Conservation (phyloP, 306 rosid species). For the Comarum palustre region DNA sequence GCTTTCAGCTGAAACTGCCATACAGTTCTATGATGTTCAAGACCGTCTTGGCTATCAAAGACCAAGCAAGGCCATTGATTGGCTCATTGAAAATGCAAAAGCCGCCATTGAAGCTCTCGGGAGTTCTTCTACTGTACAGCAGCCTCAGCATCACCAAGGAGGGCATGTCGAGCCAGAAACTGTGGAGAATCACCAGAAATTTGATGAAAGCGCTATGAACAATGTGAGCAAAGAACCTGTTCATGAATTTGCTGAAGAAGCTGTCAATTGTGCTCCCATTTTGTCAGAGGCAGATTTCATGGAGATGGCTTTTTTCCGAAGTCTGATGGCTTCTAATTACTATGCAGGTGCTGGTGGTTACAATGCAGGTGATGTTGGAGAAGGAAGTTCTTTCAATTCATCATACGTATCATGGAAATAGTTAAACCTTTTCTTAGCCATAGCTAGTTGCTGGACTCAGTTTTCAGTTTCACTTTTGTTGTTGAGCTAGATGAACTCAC, state of each 20-base stretch:
- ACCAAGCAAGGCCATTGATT: slow-evolving; percentile 31
- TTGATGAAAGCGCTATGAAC: neutral
- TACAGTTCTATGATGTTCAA: slow-evolving; percentile 32
- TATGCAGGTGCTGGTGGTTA: slow-evolving; percentile 13
- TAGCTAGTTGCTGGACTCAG: slow-evolving; percentile 10
- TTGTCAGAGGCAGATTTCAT: slow-evolving; percentile 10
- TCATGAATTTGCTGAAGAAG: slow-evolving; percentile 13
- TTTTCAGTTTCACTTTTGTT: neutral
- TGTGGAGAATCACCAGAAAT: neutral
- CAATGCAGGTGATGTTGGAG: slow-evolving; percentile 14
- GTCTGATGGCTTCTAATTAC: slow-evolving; percentile 22
- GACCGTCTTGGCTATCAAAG: slow-evolving; percentile 31
- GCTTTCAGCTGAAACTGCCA: slow-evolving; percentile 25
- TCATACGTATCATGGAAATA: slow-evolving; percentile 2
- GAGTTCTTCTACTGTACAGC: neutral
- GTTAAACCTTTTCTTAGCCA: slow-evolving; percentile 9
- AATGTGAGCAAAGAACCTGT: slow-evolving; percentile 16
- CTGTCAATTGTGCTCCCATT: neutral
- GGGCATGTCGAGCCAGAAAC: neutral
- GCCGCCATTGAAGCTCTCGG: slow-evolving; percentile 19
- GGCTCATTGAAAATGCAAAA: slow-evolving; percentile 30
- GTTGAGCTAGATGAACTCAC: neutral
- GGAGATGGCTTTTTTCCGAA: slow-evolving; percentile 20
- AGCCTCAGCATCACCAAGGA: slow-evolving; percentile 16
- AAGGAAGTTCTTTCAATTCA: slow-evolving; percentile 12